A percentile compares a stretch with the other conserved stretches of the same genome.
These are phyloP conservation scores for Clarkia xantiana DNA, from an alignment of 345 rosid species.

Conservation along the genomic window DNA sequence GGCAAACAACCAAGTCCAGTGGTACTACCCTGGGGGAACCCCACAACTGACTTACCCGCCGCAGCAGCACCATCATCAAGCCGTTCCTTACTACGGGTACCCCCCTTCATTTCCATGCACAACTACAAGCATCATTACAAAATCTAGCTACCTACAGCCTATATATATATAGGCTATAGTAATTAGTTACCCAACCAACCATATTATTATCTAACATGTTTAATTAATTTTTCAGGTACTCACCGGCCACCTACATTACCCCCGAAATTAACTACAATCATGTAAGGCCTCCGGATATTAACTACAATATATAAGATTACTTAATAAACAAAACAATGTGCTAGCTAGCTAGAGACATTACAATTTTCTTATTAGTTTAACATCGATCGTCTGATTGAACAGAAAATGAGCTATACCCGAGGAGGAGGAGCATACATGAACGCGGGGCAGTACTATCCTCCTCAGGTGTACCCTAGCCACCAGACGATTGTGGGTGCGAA, in stretches of 20 bases:
- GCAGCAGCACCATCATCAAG: slow-evolving; percentile 55
- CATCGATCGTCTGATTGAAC: slow-evolving; percentile 7
- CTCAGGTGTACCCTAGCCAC: slow-evolving; percentile 53
- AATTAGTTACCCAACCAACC: no score
- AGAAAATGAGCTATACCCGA: slow-evolving; percentile 59
- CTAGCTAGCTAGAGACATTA: no score
- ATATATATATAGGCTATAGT: no score
- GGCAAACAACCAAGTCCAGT: slow-evolving; percentile 61
- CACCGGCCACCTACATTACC: slow-evolving; percentile 56
- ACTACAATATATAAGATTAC: no score
- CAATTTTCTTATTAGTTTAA: no score
- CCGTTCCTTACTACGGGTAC: slow-evolving; percentile 76
- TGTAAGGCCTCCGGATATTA: no score
- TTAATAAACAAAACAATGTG: no score
- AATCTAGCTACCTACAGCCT: no score
- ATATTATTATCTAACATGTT: no score
- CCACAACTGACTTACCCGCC: slow-evolving; percentile 30
- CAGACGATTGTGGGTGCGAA: slow-evolving; percentile 47
- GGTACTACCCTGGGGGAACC: slow-evolving; percentile 61
- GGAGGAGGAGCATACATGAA: slow-evolving; percentile 72
- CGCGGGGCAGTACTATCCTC: slow-evolving; percentile 34
- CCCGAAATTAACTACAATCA: slow-evolving; percentile 52
- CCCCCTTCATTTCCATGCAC: no score
- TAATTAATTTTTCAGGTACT: slow-evolving; percentile 49
- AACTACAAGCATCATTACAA: no score